Evolutionary conservation across 2,329 filamentous ascomycete genomes (phyloP).

Genomic region (Pseudogymnoascus sp.): DNA sequence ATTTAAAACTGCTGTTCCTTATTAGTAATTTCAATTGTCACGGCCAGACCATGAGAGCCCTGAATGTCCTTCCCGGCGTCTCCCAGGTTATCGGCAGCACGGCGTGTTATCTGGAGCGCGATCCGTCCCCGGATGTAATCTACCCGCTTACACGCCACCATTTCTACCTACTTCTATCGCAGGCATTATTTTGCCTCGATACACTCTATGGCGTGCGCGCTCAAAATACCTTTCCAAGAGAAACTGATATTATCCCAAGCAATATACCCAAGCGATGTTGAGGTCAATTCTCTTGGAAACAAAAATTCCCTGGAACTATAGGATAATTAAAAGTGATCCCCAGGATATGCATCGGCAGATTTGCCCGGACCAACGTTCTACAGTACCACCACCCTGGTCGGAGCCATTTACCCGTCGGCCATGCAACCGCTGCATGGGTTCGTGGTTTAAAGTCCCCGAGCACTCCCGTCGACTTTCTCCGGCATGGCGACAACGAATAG

Average conservation of each 20-base stretch:
- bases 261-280: not conserved
- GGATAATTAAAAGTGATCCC: not conserved
- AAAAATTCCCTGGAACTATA: not conserved
- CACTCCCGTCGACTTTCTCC: not conserved
- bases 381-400: not conserved
- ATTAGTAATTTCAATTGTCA: not conserved
- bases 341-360: not conserved
- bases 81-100: too few relatives aligned
- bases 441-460: not conserved
- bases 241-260: not conserved
- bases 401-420: not conserved
- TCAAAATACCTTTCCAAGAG: not conserved
- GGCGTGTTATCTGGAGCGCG: too few relatives aligned
- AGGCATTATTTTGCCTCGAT: not conserved
- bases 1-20: not conserved
- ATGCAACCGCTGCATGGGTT: not conserved
- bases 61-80: too few relatives aligned
- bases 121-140: too few relatives aligned
- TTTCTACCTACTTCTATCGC: not conserved
- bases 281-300: not conserved
- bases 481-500: not conserved
- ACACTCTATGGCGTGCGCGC: not conserved
- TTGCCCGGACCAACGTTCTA: not conserved
- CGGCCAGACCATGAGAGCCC: too few relatives aligned
- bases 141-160: not conserved